These are phyloP conservation scores for Hypoxylon rubiginosum DNA, from an alignment of 2,329 filamentous ascomycete species.

Conservation along the genomic window DNA sequence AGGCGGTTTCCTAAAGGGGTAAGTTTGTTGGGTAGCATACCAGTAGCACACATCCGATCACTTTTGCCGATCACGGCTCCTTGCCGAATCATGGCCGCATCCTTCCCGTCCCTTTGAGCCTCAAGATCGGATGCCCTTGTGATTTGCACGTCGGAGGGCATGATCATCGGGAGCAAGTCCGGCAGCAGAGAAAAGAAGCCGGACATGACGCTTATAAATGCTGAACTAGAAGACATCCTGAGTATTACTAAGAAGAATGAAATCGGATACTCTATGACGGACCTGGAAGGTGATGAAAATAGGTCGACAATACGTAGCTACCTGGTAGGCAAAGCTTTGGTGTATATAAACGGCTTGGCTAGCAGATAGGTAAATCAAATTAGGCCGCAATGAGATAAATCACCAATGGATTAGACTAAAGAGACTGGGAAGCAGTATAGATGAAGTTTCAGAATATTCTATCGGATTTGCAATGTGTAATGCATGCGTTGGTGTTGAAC, in stretches of 20 bases:
- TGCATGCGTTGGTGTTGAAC: conserved; percentile 24
- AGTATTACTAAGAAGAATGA: conserved; percentile 13
- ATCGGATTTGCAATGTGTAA: conserved; percentile 16
- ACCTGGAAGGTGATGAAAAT: conserved; percentile 10
- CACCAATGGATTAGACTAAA: neutral
- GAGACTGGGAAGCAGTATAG: neutral
- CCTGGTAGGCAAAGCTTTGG: conserved; percentile 2
- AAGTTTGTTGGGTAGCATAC: conserved; percentile 57
- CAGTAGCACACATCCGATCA: conserved; percentile 75
- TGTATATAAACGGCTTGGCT: conserved; percentile 9
- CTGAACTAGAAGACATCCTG: conserved; percentile 29
- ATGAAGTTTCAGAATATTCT: conserved; percentile 14
- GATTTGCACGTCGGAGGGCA: conserved; percentile 70
- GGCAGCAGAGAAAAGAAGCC: conserved; percentile 68
- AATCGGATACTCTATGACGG: conserved; percentile 11
- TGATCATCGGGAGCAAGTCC: conserved; percentile 71
- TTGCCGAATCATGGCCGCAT: conserved; percentile 54
- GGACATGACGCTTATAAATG: conserved; percentile 55
- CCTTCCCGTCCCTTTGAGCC: conserved; percentile 52
- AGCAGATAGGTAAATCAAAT: neutral
- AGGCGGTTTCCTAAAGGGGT: conserved; percentile 6
- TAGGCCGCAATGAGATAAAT: neutral
- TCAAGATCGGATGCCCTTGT: conserved; percentile 62
- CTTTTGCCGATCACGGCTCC: conserved; percentile 74
- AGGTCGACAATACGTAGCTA: conserved; percentile 3